Base-by-base conservation (phyloP, 2,329 filamentous ascomycete species). In the Berkeleyomyces basicola region DNA sequence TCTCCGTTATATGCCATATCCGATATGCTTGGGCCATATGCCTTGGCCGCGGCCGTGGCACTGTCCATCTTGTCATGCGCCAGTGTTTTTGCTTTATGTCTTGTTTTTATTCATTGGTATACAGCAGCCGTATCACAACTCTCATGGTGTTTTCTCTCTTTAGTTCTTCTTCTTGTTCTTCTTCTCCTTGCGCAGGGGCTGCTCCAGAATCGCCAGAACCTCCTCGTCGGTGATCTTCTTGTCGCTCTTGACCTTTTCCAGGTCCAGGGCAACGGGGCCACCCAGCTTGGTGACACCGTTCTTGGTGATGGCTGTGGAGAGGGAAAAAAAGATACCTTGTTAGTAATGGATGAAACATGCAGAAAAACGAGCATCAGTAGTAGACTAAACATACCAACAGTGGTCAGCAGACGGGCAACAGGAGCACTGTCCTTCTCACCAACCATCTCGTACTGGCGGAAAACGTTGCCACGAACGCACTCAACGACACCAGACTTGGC, bases 181-280 rank as follows among this genome's bases (percentile, higher is more conserved):
- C 83, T 91, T 95, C 81, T 90, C 92, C 79, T 88, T 93, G 79
- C 90, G 90, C 69, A 96, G 76, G 40, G 92, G 92, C 74, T 88
- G 88, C 77, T 93, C 90, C 60, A 99, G 82, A 67, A 97, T 92
- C 80, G 93, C 89, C 69, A 97, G 84, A 68, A 99, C 81, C 77
- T 97, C 92, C 78, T 95, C 90, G 67, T 97, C 92, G 68, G 85
- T 86, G 71, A 99, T 96, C 82, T 96, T 96, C 83, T 97, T 97
- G 75, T 97, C 91, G 42, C 89, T 86, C 82, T 96, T 87, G 80
- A 86, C 83, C 78, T 91, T 90, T 72, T 80, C 82, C 66, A 93
- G 73, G 71, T 97, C 90, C 67, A 87, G 80, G 31, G 85, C 74
- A 66, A 88, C 84, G 42, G 93, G 86, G 36, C 82, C 85, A 69